Evolutionary conservation across 768 basidiomycete genomes (phyloP).

Genomic region (Suillus alpinus): DNA sequence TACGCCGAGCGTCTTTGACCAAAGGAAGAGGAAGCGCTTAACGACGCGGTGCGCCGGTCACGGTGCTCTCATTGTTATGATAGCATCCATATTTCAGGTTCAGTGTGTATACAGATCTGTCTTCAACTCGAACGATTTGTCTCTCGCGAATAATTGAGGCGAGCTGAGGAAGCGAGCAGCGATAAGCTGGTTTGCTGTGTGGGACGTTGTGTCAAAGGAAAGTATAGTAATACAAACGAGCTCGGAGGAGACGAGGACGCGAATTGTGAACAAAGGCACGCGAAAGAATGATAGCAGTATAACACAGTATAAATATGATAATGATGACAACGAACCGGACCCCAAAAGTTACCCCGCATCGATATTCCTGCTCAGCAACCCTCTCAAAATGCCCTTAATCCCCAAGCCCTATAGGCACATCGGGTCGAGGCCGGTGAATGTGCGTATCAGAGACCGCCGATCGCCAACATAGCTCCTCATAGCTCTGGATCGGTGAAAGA

Average conservation of each 20-base stretch:
- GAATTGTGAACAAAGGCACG: background rate
- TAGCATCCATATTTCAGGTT: background rate
- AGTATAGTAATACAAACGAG: background rate
- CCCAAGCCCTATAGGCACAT: slow-evolving; percentile 29
- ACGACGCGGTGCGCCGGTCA: background rate
- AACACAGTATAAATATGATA: background rate
- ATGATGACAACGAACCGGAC: background rate
- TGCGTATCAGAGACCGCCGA: slow-evolving; percentile 21
- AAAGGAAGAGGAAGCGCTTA: background rate
- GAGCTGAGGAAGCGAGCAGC: background rate
- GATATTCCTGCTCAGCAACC: background rate
- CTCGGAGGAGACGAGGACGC: background rate
- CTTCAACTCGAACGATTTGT: background rate
- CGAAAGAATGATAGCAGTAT: background rate
- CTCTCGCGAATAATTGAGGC: background rate
- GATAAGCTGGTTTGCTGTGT: background rate
- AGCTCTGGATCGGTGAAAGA: slow-evolving; percentile 25
- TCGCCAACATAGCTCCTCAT: slow-evolving; percentile 29
- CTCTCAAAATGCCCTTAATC: slow-evolving; percentile 18
- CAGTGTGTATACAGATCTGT: background rate
- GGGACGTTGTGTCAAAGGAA: background rate
- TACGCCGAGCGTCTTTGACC: background rate
- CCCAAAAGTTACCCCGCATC: background rate
- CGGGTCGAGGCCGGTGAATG: slow-evolving; percentile 15
- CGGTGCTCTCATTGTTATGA: background rate